Percentiles rank a stretch among this genome's conserved stretches.
Conservation (phyloP, 371 early-diverging fungal genomes). For the Chytridiales sp. region DNA sequence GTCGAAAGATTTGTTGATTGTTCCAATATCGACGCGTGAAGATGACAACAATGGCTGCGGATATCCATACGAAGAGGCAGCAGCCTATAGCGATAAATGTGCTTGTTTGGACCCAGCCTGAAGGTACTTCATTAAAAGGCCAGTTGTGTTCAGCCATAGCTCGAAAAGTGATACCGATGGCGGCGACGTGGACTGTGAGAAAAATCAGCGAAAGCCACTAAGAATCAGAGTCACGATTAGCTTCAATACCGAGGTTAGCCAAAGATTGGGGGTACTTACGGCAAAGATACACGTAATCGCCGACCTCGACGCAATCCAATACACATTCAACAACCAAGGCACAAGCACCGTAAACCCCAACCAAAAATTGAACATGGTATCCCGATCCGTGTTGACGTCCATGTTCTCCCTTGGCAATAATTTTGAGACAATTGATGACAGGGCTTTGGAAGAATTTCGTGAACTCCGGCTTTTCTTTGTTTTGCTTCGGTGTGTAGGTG, state of each 20-base stretch:
- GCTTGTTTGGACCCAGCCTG: background rate
- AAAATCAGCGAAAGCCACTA: slow-evolving; percentile 3
- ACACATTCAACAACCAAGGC: background rate
- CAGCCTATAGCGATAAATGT: too few species aligned
- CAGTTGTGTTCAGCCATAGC: slow-evolving; percentile 3
- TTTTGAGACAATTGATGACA: too few species aligned
- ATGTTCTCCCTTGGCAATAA: too few species aligned
- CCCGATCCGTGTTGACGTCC: background rate
- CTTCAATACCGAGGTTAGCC: background rate
- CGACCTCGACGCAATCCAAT: background rate
- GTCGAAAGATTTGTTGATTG: too few species aligned
- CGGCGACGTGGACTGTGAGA: background rate
- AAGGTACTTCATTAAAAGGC: background rate
- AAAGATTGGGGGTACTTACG: background rate
- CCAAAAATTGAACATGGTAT: background rate
- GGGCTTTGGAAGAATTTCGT: too few species aligned
- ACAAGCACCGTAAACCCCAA: background rate
- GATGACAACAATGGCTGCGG: too few species aligned
- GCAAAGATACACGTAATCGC: background rate
- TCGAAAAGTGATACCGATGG: background rate
- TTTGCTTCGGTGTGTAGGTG: too few species aligned
- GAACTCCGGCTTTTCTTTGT: too few species aligned
- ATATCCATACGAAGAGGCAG: too few species aligned
- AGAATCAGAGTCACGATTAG: background rate
- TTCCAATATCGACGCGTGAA: too few species aligned